A percentile compares a stretch with the other conserved stretches of the same genome.
Conservation (phyloP, 495 filamentous ascomycete species). For the Collariella sp. region DNA sequence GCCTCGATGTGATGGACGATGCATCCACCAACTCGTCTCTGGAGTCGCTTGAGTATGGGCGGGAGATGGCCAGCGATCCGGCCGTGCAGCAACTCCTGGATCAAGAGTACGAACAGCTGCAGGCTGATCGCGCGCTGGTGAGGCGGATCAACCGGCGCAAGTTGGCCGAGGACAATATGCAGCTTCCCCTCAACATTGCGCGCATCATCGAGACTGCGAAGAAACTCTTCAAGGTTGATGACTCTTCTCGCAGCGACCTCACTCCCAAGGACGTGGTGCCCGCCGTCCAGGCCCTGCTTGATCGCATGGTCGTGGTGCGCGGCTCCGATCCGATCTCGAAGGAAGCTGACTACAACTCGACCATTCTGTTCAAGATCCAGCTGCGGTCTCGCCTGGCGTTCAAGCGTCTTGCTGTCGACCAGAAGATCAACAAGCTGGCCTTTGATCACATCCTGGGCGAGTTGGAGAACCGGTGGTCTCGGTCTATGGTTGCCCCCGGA, state of each 20-base stretch:
- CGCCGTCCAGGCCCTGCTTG: constrained; percentile 64
- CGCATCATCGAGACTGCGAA: constrained; percentile 85
- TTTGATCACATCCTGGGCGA: constrained; percentile 91
- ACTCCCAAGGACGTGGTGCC: constrained; percentile 84
- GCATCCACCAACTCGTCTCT: constrained; percentile 47
- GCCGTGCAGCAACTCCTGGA: constrained; percentile 79
- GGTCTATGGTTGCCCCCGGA: constrained; percentile 73
- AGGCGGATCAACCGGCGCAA: constrained; percentile 44
- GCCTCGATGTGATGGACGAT: constrained; percentile 89
- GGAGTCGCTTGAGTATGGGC: constrained; percentile 74
- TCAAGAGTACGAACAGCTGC: constrained; percentile 75
- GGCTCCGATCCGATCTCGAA: constrained; percentile 70
- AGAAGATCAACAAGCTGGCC: constrained; percentile 81
- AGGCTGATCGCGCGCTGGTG: constrained; percentile 64
- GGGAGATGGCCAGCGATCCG: constrained; percentile 78
- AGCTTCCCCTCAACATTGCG: constrained; percentile 83
- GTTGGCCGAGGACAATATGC: constrained; percentile 66
- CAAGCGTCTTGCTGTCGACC: constrained; percentile 76
- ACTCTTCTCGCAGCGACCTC: constrained; percentile 74
- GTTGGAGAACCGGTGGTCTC: constrained; percentile 74
- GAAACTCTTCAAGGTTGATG: constrained; percentile 82
- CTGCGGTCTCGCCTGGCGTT: constrained; percentile 84
- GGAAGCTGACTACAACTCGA: constrained; percentile 84
- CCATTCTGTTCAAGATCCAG: constrained; percentile 82
- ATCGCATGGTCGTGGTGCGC: constrained; percentile 71